Conservation (phyloP, 2,329 filamentous ascomycete species). For the Nemania bipapillata region DNA sequence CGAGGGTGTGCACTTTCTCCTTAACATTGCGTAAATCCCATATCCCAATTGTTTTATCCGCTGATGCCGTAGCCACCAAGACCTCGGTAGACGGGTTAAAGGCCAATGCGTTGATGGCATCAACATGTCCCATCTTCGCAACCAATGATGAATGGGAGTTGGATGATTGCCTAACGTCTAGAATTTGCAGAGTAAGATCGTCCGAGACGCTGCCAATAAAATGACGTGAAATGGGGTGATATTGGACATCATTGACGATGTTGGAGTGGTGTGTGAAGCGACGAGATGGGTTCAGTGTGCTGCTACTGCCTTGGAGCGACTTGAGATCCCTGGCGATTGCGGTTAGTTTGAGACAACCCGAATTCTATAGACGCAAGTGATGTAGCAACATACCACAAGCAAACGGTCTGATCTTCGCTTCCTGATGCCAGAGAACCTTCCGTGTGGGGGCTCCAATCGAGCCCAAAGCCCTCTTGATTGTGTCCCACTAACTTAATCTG, state of each 20-base stretch:
- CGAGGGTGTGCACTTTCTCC: constrained; percentile 87
- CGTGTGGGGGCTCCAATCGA: constrained; percentile 89
- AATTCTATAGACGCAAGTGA: neutral
- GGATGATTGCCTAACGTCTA: constrained; percentile 80
- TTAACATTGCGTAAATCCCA: constrained; percentile 95
- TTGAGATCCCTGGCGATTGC: constrained; percentile 77
- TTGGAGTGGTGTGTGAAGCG: constrained; percentile 89
- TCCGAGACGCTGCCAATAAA: constrained; percentile 95
- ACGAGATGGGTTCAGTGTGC: constrained; percentile 74
- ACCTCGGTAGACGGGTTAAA: constrained; percentile 95
- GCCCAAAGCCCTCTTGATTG: constrained; percentile 86
- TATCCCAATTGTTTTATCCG: constrained; percentile 92
- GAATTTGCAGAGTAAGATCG: constrained; percentile 89
- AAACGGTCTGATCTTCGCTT: constrained; percentile 90
- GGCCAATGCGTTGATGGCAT: constrained; percentile 94
- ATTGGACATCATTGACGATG: constrained; percentile 96
- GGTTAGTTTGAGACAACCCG: constrained; percentile 14
- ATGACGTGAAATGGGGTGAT: constrained; percentile 85
- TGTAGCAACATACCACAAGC: constrained; percentile 75
- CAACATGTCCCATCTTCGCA: constrained; percentile 79
- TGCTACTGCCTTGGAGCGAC: constrained; percentile 75
- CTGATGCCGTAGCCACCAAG: constrained; percentile 89
- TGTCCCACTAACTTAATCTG: constrained; percentile 89
- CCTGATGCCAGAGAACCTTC: constrained; percentile 87
- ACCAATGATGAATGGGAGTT: constrained; percentile 75